These are phyloP conservation scores for Conringia planisiliqua DNA, from an alignment of 345 rosid species.

Conservation along the genomic window DNA sequence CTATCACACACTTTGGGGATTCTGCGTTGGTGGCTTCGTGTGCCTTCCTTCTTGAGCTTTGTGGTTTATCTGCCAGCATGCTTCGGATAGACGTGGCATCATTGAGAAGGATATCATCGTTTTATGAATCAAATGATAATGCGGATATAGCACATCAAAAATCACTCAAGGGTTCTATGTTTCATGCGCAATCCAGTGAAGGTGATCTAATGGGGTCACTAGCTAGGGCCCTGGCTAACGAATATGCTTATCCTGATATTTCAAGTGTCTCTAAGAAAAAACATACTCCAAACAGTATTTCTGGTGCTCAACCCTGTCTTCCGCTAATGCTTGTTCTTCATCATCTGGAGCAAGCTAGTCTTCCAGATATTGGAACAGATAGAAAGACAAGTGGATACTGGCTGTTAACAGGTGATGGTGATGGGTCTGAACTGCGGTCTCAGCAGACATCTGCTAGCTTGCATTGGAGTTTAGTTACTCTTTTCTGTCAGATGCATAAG, in stretches of 20 bases:
- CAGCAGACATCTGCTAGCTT: constrained; percentile 87
- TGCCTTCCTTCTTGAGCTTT: constrained; percentile 83
- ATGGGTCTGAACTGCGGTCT: constrained; percentile 79
- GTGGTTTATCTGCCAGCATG: constrained; percentile 84
- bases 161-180: constrained; percentile 56
- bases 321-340: constrained; percentile 72
- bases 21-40: constrained; percentile 82
- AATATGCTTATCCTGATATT: constrained; percentile 51
- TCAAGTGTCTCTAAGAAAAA: constrained; percentile 45
- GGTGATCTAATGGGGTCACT: constrained; percentile 69
- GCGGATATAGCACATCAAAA: constrained; percentile 44
- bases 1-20: constrained; percentile 81
- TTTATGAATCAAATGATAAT: constrained; percentile 52
- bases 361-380: constrained; percentile 51
- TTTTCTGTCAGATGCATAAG: constrained; percentile 88
- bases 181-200: constrained; percentile 51
- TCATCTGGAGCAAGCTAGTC: constrained; percentile 95
- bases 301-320: constrained; percentile 46
- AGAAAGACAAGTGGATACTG: constrained; percentile 90
- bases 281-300: constrained; percentile 32
- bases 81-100: constrained; percentile 78
- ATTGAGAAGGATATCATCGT: constrained; percentile 77
- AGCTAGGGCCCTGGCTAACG: constrained; percentile 88
- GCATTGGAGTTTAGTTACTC: constrained; percentile 84
- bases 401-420: constrained; percentile 81